Percentiles rank a stretch among this genome's conserved stretches.
phyloP scores from a whole-genome alignment of 2,329 filamentous ascomycete species.

The Leptodontidium sp. region DNA sequence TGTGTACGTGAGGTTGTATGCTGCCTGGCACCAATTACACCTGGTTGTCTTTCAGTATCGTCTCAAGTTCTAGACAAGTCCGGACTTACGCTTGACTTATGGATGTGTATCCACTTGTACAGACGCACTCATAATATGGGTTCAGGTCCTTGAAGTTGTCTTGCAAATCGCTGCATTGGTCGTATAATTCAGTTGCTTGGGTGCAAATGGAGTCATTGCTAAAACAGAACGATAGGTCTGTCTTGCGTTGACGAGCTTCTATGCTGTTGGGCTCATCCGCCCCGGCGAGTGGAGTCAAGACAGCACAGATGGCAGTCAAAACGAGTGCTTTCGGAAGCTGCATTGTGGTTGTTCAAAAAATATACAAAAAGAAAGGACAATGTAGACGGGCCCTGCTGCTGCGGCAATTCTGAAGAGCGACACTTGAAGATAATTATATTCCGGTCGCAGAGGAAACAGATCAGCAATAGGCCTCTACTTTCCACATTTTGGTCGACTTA shows the following conservation, averaged over 20 bases:
- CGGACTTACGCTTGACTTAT: slow-evolving; percentile 22
- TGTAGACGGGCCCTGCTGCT: not conserved
- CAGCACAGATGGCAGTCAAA: not conserved
- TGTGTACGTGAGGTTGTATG: slow-evolving; percentile 14
- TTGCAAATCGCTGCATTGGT: slow-evolving; percentile 22
- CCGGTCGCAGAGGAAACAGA: not conserved
- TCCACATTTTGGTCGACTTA: slow-evolving; percentile 5
- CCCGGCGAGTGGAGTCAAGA: not conserved
- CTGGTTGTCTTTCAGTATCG: not conserved
- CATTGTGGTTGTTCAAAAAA: not conserved
- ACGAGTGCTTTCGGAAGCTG: not conserved
- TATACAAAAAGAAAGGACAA: too few relatives aligned
- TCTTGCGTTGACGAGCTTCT: not conserved
- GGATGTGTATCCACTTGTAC: slow-evolving; percentile 27
- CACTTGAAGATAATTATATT: not conserved
- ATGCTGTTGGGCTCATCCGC: not conserved
- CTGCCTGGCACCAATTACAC: slow-evolving; percentile 29
- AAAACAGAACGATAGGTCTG: slow-evolving; percentile 23
- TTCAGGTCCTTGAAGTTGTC: slow-evolving; percentile 19
- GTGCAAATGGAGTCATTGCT: slow-evolving; percentile 24
- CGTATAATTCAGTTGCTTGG: slow-evolving; percentile 17
- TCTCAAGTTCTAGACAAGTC: not conserved
- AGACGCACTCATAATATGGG: slow-evolving; percentile 30
- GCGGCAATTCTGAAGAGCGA: not conserved
- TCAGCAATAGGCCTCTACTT: slow-evolving; percentile 4